Evolutionary conservation across 2,329 filamentous ascomycete genomes (phyloP).

Genomic region (Fusarium musae): DNA sequence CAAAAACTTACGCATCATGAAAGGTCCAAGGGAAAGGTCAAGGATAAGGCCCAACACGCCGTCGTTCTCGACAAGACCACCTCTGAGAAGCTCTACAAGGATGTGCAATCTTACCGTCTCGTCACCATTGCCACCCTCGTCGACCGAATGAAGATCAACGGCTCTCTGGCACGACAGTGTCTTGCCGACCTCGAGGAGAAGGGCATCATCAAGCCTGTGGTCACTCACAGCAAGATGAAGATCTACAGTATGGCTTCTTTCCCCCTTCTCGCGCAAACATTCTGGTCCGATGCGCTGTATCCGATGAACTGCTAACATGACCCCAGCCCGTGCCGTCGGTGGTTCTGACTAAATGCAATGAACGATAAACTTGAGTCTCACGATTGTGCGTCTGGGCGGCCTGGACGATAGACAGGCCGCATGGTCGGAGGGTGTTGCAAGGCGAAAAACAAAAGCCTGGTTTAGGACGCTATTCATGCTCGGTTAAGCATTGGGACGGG

Average conservation of each 20-base stretch:
- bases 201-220: conserved; percentile 98
- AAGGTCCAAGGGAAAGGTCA: conserved; percentile 75
- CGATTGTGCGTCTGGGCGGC: conserved; percentile 54
- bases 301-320: conserved; percentile 45
- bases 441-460: conserved; percentile 49
- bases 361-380: conserved; percentile 50
- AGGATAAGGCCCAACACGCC: conserved; percentile 99
- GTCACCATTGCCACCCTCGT: conserved; percentile 98
- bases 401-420: conserved; percentile 51
- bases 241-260: conserved; percentile 83
- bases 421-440: conserved; percentile 50
- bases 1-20: conserved; percentile 32
- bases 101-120: conserved; percentile 99
- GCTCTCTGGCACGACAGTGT: conserved; percentile 90
- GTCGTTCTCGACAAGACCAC: conserved; percentile 98
- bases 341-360: conserved; percentile 55
- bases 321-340: conserved; percentile 69
- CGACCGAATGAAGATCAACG: conserved; percentile 99
- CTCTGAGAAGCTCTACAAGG: conserved; percentile 99
- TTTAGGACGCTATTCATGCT: conserved; percentile 55
- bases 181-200: conserved; percentile 95
- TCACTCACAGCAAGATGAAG: conserved; percentile 95
- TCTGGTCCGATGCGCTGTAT: not conserved
- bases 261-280: conserved; percentile 8
- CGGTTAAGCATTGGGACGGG: conserved; percentile 54